Evolutionary conservation across 495 filamentous ascomycete species (phyloP).

Genomic region (Bacidia gigantensis): DNA sequence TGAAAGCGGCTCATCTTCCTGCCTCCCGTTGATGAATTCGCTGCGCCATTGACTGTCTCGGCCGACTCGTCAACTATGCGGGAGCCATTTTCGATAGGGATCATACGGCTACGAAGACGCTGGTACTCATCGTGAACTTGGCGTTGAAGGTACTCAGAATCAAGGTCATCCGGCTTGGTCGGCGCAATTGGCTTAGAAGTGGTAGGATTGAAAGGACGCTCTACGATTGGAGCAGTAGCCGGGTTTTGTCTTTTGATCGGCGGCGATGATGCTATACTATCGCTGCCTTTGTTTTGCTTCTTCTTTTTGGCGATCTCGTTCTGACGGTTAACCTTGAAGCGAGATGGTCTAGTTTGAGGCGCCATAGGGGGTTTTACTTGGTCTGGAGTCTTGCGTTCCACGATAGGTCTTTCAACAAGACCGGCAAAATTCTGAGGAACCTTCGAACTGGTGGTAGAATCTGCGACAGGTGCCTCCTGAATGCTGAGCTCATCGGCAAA

Average conservation of each 20-base stretch:
- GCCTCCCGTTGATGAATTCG: conserved; percentile 35
- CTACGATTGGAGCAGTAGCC: conserved; percentile 45
- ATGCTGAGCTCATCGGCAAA: conserved; percentile 71
- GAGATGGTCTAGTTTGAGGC: conserved; percentile 27
- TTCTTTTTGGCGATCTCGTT: no score
- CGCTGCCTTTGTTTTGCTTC: no score
- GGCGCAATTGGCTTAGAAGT: conserved; percentile 18
- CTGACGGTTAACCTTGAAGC: conserved; percentile 29
- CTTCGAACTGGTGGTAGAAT: conserved; percentile 2
- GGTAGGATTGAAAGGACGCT: conserved; percentile 32
- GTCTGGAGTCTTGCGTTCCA: conserved; percentile 15
- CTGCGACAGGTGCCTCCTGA: conserved; percentile 11
- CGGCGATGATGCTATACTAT: conserved; percentile 23
- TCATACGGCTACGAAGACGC: conserved; percentile 61
- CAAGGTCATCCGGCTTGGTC: conserved; percentile 55
- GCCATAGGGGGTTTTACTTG: conserved; percentile 13
- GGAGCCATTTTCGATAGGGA: conserved; percentile 68
- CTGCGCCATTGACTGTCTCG: conserved; percentile 43
- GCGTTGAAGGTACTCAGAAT: conserved; percentile 55
- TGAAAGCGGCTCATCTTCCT: conserved; percentile 79
- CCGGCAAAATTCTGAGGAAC: neutral
- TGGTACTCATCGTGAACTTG: conserved; percentile 74
- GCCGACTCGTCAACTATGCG: conserved; percentile 42
- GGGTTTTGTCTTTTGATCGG: conserved; percentile 32
- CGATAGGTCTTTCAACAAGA: conserved; percentile 4